phyloP scores from a whole-genome alignment of 139 green algal species.

The Chlorella sp. region DNA sequence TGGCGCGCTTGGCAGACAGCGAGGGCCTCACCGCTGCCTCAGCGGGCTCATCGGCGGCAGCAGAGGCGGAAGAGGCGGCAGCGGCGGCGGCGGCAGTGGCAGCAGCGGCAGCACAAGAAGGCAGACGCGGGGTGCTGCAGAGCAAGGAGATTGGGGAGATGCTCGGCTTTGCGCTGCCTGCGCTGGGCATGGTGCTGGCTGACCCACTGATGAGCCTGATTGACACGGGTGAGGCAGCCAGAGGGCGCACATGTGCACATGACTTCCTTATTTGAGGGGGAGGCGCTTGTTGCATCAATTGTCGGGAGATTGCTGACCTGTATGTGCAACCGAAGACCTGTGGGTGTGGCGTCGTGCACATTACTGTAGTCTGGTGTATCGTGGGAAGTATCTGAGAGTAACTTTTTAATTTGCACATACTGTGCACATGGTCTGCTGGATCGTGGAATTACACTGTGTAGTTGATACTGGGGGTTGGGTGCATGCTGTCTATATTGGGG shows the following conservation, averaged over 20 bases:
- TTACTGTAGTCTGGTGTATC: no score
- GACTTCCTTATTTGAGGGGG: no score
- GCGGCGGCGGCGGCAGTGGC: neutral
- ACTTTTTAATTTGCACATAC: no score
- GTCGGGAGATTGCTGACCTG: no score
- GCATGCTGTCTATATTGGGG: no score
- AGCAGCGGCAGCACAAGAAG: neutral
- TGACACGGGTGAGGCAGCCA: constrained; percentile 49
- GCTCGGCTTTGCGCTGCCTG: constrained; percentile 57
- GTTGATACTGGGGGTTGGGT: neutral
- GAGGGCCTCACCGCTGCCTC: neutral
- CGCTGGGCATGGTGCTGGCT: constrained; percentile 63
- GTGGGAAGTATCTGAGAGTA: no score
- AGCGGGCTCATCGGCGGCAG: neutral
- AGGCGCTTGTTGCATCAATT: no score
- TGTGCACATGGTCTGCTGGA: no score
- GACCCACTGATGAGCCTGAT: constrained; percentile 80
- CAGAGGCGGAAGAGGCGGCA: neutral
- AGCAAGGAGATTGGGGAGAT: constrained; percentile 23
- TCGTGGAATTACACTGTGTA: no score
- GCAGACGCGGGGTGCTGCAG: neutral
- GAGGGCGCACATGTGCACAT: no score
- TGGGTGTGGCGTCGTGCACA: no score
- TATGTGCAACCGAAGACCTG: no score
- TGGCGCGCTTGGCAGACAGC: neutral